These are phyloP conservation scores for Cutaneotrichosporon curvatum DNA, from an alignment of 1,284 basidiomycete species.

Conservation along the genomic window DNA sequence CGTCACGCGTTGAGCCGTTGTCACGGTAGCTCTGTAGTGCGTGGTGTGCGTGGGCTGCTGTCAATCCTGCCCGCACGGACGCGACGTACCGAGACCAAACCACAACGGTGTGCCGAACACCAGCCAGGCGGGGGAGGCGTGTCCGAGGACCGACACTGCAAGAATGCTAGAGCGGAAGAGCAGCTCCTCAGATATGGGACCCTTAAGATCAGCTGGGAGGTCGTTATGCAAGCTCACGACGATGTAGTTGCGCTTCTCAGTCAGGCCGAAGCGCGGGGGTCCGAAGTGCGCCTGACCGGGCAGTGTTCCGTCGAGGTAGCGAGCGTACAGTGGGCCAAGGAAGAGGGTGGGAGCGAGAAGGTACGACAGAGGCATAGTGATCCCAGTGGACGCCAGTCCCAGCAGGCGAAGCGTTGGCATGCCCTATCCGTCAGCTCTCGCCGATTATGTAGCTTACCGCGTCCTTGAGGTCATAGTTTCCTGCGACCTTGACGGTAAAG, in stretches of 20 bases:
- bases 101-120: slow-evolving; percentile 75
- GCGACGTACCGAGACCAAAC: slow-evolving; percentile 71
- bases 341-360: slow-evolving; percentile 73
- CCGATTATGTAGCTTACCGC: slow-evolving; percentile 8
- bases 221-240: slow-evolving; percentile 50
- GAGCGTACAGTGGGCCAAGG: slow-evolving; percentile 69
- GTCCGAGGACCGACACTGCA: slow-evolving; percentile 61
- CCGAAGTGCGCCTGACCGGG: slow-evolving; percentile 53
- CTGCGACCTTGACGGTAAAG: slow-evolving; percentile 20
- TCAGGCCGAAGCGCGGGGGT: slow-evolving; percentile 19
- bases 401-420: slow-evolving; percentile 27
- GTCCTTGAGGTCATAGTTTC: slow-evolving; percentile 10
- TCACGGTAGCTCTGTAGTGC: slow-evolving; percentile 73
- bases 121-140: slow-evolving; percentile 54
- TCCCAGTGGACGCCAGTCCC: slow-evolving; percentile 23
- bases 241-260: slow-evolving; percentile 63
- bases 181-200: slow-evolving; percentile 84
- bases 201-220: slow-evolving; percentile 50
- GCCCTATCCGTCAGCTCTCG: slow-evolving; percentile 7
- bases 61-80: background rate
- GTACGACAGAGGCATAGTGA: slow-evolving; percentile 49
- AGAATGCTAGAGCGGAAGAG: slow-evolving; percentile 84
- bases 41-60: slow-evolving; percentile 81
- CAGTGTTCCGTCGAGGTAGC: slow-evolving; percentile 53
- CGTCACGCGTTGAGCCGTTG: slow-evolving; percentile 57